Evolutionary conservation across 305 asterid species (phyloP).

Genomic region (Fraxinus xanthoxyloides): DNA sequence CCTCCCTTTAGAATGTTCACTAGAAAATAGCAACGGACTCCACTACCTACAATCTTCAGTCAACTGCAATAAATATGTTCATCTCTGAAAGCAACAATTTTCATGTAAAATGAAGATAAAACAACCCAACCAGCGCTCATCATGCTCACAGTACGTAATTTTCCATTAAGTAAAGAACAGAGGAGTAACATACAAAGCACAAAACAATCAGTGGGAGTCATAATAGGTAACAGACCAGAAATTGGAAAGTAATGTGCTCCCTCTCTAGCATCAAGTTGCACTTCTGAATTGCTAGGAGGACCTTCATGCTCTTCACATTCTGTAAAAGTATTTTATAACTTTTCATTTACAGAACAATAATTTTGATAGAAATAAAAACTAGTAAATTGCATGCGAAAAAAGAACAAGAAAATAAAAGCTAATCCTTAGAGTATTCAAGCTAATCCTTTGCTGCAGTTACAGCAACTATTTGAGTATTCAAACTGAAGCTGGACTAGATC

Average conservation of each 20-base stretch:
- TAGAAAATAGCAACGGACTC: neutral
- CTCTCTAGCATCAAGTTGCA: slow-evolving; percentile 25
- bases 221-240: slow-evolving; percentile 39
- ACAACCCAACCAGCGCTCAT: neutral
- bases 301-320: slow-evolving; percentile 42
- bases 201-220: slow-evolving; percentile 13
- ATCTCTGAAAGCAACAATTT: neutral
- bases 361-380: neutral
- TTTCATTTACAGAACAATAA: slow-evolving; percentile 30
- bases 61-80: neutral
- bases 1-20: neutral
- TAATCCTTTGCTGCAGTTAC: neutral
- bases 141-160: neutral
- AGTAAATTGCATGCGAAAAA: neutral
- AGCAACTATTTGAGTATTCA: neutral
- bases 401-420: neutral
- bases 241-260: slow-evolving; percentile 32
- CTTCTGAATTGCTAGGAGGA: slow-evolving; percentile 21
- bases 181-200: neutral
- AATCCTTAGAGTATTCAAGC: no score
- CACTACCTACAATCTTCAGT: neutral
- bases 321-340: slow-evolving; percentile 53
- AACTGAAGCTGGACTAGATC: neutral
- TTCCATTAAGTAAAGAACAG: neutral
- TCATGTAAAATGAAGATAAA: neutral